These are phyloP conservation scores for Aphanocladium album DNA, from an alignment of 2,329 filamentous ascomycete species.

Conservation along the genomic window DNA sequence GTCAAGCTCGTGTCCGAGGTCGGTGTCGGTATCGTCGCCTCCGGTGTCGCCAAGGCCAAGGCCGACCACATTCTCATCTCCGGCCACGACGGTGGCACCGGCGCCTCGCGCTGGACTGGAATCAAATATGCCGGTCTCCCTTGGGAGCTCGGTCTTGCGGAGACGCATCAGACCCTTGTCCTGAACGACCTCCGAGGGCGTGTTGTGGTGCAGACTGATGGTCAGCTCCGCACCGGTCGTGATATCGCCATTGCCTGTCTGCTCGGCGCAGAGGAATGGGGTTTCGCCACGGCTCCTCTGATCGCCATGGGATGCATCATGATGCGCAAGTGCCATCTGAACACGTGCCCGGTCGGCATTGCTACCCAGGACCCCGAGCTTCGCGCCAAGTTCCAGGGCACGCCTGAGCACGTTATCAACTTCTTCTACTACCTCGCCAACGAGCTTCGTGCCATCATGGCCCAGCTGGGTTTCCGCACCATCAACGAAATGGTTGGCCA, in stretches of 20 bases:
- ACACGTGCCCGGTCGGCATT: conserved; percentile 87
- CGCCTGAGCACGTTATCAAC: conserved; percentile 95
- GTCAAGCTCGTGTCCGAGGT: conserved; percentile 98
- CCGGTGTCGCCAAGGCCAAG: conserved; percentile 95
- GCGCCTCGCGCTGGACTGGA: conserved; percentile 95
- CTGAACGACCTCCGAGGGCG: conserved; percentile 93
- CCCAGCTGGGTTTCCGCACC: conserved; percentile 86
- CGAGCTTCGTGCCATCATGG: conserved; percentile 95
- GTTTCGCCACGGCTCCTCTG: conserved; percentile 88
- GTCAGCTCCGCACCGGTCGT: conserved; percentile 85
- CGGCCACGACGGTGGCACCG: conserved; percentile 93
- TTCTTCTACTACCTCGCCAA: conserved; percentile 98
- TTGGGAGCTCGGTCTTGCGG: conserved; percentile 93
- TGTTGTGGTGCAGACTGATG: conserved; percentile 94
- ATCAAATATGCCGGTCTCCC: conserved; percentile 97
- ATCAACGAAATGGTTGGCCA: conserved; percentile 98
- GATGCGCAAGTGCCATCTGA: conserved; percentile 75
- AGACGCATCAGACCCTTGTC: conserved; percentile 94
- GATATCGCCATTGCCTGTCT: conserved; percentile 93
- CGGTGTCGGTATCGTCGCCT: conserved; percentile 94
- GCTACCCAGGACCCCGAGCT: conserved; percentile 94
- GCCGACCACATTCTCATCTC: conserved; percentile 96
- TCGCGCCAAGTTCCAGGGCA: conserved; percentile 87
- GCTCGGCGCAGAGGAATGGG: conserved; percentile 96
- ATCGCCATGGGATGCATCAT: conserved; percentile 97